phyloP scores from a whole-genome alignment of 352 stramenopile genomes.

The Globisporangium heterothallicum region DNA sequence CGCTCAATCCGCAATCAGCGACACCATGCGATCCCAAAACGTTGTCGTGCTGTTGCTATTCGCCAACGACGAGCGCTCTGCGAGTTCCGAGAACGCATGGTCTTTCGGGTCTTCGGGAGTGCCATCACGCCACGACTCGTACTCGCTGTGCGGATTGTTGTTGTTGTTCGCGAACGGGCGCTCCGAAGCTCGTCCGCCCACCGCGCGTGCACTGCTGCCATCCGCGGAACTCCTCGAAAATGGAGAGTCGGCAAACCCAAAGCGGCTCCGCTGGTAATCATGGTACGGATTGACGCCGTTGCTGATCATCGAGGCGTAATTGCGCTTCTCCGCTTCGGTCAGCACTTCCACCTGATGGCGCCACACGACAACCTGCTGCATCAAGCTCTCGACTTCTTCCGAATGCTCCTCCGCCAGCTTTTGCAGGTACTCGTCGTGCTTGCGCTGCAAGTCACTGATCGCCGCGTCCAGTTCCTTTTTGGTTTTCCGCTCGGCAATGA shows the following conservation, averaged over 20 bases:
- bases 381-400: conserved; percentile 76
- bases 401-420: conserved; percentile 77
- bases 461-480: conserved; percentile 52
- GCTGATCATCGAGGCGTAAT: conserved; percentile 59
- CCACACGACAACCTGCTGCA: conserved; percentile 79
- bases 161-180: too few species aligned
- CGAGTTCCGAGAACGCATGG: conserved; percentile 19
- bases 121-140: conserved; percentile 28
- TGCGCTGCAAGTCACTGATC: conserved; percentile 40
- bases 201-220: conserved; percentile 1
- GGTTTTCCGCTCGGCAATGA: conserved; percentile 41
- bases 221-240: conserved; percentile 7
- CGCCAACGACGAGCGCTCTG: conserved; percentile 31
- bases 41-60: conserved; percentile 19
- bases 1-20: conserved; percentile 16
- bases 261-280: conserved; percentile 48
- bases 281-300: conserved; percentile 54
- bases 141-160: conserved; percentile 11
- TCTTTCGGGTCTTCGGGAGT: conserved; percentile 18
- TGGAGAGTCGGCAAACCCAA: conserved; percentile 25
- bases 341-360: conserved; percentile 81
- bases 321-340: conserved; percentile 76
- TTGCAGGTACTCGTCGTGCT: conserved; percentile 75
- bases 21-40: conserved; percentile 46
- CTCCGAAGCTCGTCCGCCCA: conserved; percentile 1